phyloP scores from a whole-genome alignment of 345 rosid genomes.

The Lepidium africanum region DNA sequence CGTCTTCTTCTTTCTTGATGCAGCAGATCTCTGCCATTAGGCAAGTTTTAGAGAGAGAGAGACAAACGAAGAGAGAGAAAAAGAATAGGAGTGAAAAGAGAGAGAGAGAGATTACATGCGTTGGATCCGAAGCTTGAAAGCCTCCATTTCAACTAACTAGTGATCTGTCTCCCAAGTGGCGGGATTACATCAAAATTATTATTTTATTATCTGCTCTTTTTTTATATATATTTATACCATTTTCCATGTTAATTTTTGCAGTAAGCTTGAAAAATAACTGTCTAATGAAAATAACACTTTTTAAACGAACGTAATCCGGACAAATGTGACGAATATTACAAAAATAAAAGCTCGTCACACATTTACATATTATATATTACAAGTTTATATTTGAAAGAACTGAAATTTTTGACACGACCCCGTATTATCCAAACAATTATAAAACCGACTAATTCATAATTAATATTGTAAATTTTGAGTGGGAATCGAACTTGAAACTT shows the following conservation, averaged over 20 bases:
- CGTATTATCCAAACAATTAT: too few species aligned
- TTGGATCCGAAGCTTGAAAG: conserved; percentile 40
- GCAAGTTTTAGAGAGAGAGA: not conserved
- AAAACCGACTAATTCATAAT: too few species aligned
- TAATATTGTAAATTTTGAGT: too few species aligned
- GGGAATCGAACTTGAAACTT: too few species aligned
- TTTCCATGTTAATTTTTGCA: not conserved
- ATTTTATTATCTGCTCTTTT: not conserved
- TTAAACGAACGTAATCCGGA: too few species aligned
- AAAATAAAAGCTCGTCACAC: too few species aligned
- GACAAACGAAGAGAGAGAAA: not conserved
- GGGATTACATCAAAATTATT: conserved; percentile 20
- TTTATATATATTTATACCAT: not conserved
- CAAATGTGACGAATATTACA: too few species aligned
- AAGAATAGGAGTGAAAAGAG: not conserved
- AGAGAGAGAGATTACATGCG: conserved; percentile 21
- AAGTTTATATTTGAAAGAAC: too few species aligned
- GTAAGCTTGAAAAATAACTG: not conserved
- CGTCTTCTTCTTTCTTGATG: conserved; percentile 29
- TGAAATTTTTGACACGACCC: too few species aligned
- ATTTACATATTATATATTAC: too few species aligned
- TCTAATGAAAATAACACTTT: not conserved
- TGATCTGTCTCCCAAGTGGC: conserved; percentile 35
- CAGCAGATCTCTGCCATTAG: conserved; percentile 30
- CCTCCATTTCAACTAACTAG: conserved; percentile 32